Conservation (phyloP, 2,329 filamentous ascomycete genomes). For the Botryosphaeria agaves region DNA sequence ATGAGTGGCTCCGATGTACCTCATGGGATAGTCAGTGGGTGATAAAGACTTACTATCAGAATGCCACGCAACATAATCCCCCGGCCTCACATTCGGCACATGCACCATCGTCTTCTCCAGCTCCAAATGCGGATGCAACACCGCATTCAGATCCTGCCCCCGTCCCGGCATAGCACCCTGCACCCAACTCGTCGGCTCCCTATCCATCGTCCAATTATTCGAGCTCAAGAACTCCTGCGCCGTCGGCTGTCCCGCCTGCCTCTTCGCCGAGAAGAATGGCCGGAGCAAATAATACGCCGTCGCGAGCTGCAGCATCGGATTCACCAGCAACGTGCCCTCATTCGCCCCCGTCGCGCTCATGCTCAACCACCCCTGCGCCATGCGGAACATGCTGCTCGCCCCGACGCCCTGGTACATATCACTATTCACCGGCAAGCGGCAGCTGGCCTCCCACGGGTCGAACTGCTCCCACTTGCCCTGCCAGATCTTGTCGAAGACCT, state of each 20-base stretch:
- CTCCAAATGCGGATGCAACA: slow-evolving; percentile 52
- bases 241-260: slow-evolving; percentile 16
- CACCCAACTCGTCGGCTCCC: slow-evolving; percentile 37
- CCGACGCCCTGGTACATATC: slow-evolving; percentile 71
- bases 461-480: slow-evolving; percentile 63
- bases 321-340: slow-evolving; percentile 69
- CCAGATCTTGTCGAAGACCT: slow-evolving; percentile 58
- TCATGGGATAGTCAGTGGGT: too few relatives aligned
- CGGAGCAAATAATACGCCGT: slow-evolving; percentile 69
- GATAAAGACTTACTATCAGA: slow-evolving; percentile 43
- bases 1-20: too few relatives aligned
- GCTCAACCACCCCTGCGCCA: slow-evolving; percentile 79
- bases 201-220: slow-evolving; percentile 43
- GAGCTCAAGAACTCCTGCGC: slow-evolving; percentile 29
- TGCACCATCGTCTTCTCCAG: slow-evolving; percentile 54
- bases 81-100: slow-evolving; percentile 49
- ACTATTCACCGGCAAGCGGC: slow-evolving; percentile 47
- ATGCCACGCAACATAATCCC: slow-evolving; percentile 66
- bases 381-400: slow-evolving; percentile 68
- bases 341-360: slow-evolving; percentile 56
- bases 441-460: slow-evolving; percentile 64
- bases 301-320: slow-evolving; percentile 56
- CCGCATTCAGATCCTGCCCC: slow-evolving; percentile 48
- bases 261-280: slow-evolving; percentile 56
- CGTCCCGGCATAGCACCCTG: slow-evolving; percentile 54